Base-by-base conservation (phyloP, 1,284 basidiomycete species). In the Xanthoconium separans region DNA sequence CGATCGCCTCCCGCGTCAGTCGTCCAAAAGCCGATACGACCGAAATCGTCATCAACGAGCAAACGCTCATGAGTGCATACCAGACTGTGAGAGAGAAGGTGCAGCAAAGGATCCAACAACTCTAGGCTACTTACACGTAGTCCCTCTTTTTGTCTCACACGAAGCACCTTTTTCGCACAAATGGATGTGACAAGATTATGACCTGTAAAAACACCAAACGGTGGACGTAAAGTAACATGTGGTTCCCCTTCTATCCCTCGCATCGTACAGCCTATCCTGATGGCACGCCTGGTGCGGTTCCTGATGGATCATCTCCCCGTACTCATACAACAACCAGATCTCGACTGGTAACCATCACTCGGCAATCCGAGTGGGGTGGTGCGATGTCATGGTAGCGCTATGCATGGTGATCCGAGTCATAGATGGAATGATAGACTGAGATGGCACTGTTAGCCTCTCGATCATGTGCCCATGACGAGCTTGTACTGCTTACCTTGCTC, bases 1-100 rank as follows among this genome's bases (percentile, higher is more conserved):
- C 95, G 11, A 97, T 99, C 66, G 94, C 95, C 0, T 95, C 94
- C 34, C 80, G 97, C 55, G 97, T 99, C 46, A 96, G 93, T 61
- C 78, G 95, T 61, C 93, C 97, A 46, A 87, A 87, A 64, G 89
- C 95, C 18, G 97, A 99, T 72, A 89, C 93, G 51, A 91, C 91
- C 40, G 95, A 98, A 66, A 97, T 99, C 61, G 91, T 97, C 59
- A 97, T 99, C 81, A 99, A 98, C 79, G 97, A 99, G 75, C 95
- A 98, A 75, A 96, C 93, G 6, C 80, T 97, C 58, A 80, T 96
- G 82, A 94, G 80, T 67, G 93, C 93, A 36, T 93, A 95, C 74
- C 91, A 93, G 70, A 93, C 90, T 3, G 85, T 97, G 63, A 91
- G 89, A 73, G 93, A 95, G 69, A 79, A 82, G 71, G 80, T 89